Conservation (phyloP, 148 eudicot species). For the Vaccinium vitisidaea region DNA sequence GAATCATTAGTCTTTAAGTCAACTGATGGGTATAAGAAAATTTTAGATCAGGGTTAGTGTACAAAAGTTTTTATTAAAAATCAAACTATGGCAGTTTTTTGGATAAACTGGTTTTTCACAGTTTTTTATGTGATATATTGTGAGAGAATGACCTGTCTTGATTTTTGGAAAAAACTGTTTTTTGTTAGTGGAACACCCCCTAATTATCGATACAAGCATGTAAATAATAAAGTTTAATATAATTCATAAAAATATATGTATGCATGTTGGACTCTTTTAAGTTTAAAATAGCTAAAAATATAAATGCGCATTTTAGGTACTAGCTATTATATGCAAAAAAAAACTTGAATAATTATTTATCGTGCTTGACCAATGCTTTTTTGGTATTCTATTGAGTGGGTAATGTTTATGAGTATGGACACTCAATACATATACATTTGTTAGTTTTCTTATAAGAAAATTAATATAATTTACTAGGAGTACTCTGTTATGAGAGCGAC, state of each 20-base stretch:
- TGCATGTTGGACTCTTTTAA: no score
- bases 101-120: no score
- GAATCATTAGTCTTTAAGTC: not conserved
- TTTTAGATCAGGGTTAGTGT: not conserved
- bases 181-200: no score
- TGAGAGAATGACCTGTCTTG: no score
- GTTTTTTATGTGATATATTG: no score
- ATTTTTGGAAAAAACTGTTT: no score
- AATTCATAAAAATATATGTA: not conserved
- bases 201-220: not conserved
- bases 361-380: not conserved
- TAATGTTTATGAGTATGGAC: not conserved
- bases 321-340: not conserved
- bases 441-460: no score
- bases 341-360: not conserved
- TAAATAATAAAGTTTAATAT: no score
- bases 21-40: not conserved
- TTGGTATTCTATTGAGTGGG: not conserved
- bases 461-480: no score
- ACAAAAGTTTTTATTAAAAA: not conserved
- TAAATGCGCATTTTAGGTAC: not conserved
- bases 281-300: no score
- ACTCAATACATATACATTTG: not conserved
- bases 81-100: no score
- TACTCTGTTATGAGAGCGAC: no score